A percentile compares a stretch with the other conserved stretches of the same genome.
phyloP scores from a whole-genome alignment of 495 filamentous ascomycete species.

The Chaetomium fimeti region DNA sequence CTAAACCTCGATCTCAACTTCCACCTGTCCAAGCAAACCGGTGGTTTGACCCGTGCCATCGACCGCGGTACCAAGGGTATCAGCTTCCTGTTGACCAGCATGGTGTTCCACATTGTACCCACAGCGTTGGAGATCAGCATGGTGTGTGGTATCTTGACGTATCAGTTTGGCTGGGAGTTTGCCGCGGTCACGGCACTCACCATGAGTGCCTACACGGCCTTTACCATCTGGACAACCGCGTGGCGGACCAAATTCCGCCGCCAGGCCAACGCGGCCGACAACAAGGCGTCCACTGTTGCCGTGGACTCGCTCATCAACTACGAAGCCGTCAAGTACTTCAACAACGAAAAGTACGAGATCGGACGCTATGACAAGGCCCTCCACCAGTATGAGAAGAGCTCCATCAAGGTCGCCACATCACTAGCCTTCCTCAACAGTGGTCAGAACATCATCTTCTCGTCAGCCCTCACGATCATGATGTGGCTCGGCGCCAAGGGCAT shows the following conservation, averaged over 20 bases:
- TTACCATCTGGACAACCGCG: conserved; percentile 91
- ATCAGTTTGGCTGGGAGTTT: conserved; percentile 89
- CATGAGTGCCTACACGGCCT: conserved; percentile 90
- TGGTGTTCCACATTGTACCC: conserved; percentile 97
- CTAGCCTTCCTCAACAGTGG: conserved; percentile 92
- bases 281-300: conserved; percentile 89
- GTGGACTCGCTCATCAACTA: conserved; percentile 98
- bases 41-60: conserved; percentile 89
- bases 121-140: conserved; percentile 91
- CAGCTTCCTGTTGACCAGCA: conserved; percentile 91
- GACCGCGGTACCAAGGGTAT: conserved; percentile 98
- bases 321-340: conserved; percentile 99
- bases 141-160: conserved; percentile 91
- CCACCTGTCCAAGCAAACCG: conserved; percentile 90
- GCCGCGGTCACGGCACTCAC: conserved; percentile 86
- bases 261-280: conserved; percentile 93
- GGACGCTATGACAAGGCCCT: conserved; percentile 86
- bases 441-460: conserved; percentile 97
- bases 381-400: conserved; percentile 82
- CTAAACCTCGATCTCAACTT: conserved; percentile 88
- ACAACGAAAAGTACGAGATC: conserved; percentile 94
- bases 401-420: conserved; percentile 94
- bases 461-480: conserved; percentile 97
- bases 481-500: conserved; percentile 89
- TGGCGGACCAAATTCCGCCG: conserved; percentile 97